Evolutionary conservation across 345 rosid genomes (phyloP).

Genomic region (Dipteronia dyeriana): DNA sequence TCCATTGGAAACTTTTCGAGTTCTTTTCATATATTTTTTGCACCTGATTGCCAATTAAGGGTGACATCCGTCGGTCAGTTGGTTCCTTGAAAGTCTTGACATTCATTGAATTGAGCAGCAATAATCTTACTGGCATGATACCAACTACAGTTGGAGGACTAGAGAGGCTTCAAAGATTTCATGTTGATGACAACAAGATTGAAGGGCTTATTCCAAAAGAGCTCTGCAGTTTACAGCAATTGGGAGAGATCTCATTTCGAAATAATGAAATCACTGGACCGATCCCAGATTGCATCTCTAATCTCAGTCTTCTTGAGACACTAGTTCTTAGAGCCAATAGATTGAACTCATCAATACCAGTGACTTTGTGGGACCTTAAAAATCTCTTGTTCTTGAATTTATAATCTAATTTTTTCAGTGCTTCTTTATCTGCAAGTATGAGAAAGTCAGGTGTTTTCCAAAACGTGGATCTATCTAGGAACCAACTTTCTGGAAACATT

Average conservation of each 20-base stretch:
- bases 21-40: neutral
- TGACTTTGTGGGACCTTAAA: slow-evolving; percentile 13
- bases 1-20: slow-evolving; percentile 11
- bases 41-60: slow-evolving; percentile 3
- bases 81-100: slow-evolving; percentile 1
- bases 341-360: slow-evolving; percentile 8
- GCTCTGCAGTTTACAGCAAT: neutral
- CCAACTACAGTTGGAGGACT: slow-evolving; percentile 2
- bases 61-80: neutral
- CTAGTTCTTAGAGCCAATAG: neutral
- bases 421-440: neutral
- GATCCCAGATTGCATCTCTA: neutral
- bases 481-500: neutral
- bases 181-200: neutral
- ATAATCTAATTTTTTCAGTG: slow-evolving; percentile 2
- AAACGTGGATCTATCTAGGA: slow-evolving; percentile 1
- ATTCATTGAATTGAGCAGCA: neutral
- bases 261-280: slow-evolving; percentile 9
- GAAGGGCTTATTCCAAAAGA: slow-evolving; percentile 9
- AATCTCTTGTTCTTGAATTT: slow-evolving; percentile 5
- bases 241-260: neutral
- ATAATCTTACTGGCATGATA: neutral
- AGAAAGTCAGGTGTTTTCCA: neutral
- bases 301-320: neutral
- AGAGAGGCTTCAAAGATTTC: neutral